These are phyloP conservation scores for Myxozyma monticola DNA, from an alignment of 805 yeast species.

Conservation along the genomic window DNA sequence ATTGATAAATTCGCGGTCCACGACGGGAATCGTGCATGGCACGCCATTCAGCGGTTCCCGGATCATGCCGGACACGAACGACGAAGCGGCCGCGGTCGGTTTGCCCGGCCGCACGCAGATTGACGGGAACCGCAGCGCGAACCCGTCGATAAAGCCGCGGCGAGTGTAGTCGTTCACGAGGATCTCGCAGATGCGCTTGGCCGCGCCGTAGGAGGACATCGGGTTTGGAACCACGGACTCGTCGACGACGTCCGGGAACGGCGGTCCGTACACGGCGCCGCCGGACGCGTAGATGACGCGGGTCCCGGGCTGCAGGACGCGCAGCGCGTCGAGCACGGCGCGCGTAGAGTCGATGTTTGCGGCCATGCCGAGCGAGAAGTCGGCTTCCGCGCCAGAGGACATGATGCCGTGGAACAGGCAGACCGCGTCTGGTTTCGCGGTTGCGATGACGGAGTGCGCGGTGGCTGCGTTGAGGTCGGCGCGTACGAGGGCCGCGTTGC, in stretches of 20 bases:
- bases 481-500: constrained; percentile 12
- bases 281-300: constrained; percentile 34
- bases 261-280: constrained; percentile 32
- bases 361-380: constrained; percentile 34
- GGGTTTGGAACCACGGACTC: constrained; percentile 31
- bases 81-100: constrained; percentile 34
- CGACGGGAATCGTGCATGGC: constrained; percentile 29
- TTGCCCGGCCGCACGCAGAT: constrained; percentile 33
- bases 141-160: constrained; percentile 33
- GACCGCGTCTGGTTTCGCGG: constrained; percentile 21
- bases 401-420: constrained; percentile 34
- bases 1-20: constrained; percentile 19
- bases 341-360: constrained; percentile 34
- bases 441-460: constrained; percentile 12
- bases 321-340: constrained; percentile 13
- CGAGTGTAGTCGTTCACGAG: constrained; percentile 33
- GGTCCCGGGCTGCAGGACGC: constrained; percentile 9
- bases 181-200: constrained; percentile 30
- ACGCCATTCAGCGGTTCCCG: constrained; percentile 31
- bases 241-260: constrained; percentile 23
- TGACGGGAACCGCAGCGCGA: constrained; percentile 27
- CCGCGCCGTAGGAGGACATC: constrained; percentile 34
- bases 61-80: constrained; percentile 33
- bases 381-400: constrained; percentile 35
- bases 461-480: constrained; percentile 30